These are phyloP conservation scores for Penicillium sp. DNA, from an alignment of 2,329 filamentous ascomycete species.

Conservation along the genomic window DNA sequence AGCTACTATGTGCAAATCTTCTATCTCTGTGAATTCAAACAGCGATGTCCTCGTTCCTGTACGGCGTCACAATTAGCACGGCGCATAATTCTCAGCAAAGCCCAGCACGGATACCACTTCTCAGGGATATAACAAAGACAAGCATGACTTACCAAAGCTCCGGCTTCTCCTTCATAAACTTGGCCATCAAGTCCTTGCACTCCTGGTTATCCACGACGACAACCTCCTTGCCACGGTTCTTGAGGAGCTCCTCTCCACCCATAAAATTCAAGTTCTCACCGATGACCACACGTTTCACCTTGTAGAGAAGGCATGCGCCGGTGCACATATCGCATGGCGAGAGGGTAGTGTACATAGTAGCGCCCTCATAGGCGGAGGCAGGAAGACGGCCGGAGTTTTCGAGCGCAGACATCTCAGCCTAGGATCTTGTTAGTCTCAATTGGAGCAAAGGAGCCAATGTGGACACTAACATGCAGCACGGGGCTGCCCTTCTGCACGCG, in stretches of 20 bases:
- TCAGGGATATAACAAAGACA: constrained; percentile 3
- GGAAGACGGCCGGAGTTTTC: constrained; percentile 71
- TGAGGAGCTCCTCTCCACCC: constrained; percentile 69
- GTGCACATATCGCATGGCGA: constrained; percentile 82
- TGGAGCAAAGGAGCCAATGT: neutral
- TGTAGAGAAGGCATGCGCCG: constrained; percentile 73
- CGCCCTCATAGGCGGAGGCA: constrained; percentile 64
- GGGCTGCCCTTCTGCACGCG: constrained; percentile 69
- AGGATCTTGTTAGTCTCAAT: neutral
- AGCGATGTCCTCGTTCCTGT: constrained; percentile 60
- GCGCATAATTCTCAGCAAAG: constrained; percentile 2
- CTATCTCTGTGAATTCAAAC: constrained; percentile 35
- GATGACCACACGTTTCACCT: constrained; percentile 69
- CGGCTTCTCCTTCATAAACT: constrained; percentile 70
- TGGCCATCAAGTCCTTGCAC: constrained; percentile 67
- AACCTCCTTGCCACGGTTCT: constrained; percentile 67
- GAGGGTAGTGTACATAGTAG: constrained; percentile 81
- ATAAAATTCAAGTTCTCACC: constrained; percentile 75
- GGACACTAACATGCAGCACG: constrained; percentile 63
- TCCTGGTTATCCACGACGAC: constrained; percentile 65
- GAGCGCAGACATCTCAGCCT: constrained; percentile 75
- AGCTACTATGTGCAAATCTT: constrained; percentile 10
- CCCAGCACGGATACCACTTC: neutral
- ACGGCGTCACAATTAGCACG: constrained; percentile 15
- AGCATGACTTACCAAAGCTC: constrained; percentile 60